Evolutionary conservation across 495 filamentous ascomycete genomes (phyloP).

Genomic region (Podospora pseudopauciseta): DNA sequence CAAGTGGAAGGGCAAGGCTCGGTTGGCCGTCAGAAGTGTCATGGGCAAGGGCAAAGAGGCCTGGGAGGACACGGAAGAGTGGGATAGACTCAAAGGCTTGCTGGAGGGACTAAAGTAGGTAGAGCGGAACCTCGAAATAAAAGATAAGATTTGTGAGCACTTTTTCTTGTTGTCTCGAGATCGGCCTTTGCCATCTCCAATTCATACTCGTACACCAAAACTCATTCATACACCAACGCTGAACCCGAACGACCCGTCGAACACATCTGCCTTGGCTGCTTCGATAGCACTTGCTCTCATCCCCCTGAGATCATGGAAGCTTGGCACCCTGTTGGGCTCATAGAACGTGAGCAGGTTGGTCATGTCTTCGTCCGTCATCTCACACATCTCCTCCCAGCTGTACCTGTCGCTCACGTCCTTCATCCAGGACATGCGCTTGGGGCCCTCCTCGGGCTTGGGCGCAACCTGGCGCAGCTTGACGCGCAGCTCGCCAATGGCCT

Average conservation of each 20-base stretch:
- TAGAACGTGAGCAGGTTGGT: constrained; percentile 69
- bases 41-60: constrained; percentile 75
- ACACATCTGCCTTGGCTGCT: constrained; percentile 45
- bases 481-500: constrained; percentile 74
- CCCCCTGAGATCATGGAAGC: constrained; percentile 45
- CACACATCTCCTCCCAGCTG: constrained; percentile 78
- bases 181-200: background rate
- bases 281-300: constrained; percentile 46
- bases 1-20: constrained; percentile 83
- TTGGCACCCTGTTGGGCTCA: constrained; percentile 46
- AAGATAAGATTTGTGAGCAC: too few species aligned
- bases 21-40: constrained; percentile 75
- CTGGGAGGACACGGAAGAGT: constrained; percentile 77
- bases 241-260: constrained; percentile 59
- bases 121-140: background rate
- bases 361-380: constrained; percentile 84
- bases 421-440: constrained; percentile 96
- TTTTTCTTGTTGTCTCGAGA: too few species aligned
- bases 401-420: constrained; percentile 84
- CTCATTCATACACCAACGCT: constrained; percentile 49
- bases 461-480: constrained; percentile 75
- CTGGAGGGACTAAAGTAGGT: constrained; percentile 55
- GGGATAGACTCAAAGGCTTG: constrained; percentile 57
- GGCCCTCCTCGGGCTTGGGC: constrained; percentile 66
- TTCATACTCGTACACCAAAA: constrained; percentile 40